Evolutionary conservation across 129 eudicot genomes (phyloP), one percentile per base, ranked within the genome.

Genomic region (Ambrosia trifida): DNA sequence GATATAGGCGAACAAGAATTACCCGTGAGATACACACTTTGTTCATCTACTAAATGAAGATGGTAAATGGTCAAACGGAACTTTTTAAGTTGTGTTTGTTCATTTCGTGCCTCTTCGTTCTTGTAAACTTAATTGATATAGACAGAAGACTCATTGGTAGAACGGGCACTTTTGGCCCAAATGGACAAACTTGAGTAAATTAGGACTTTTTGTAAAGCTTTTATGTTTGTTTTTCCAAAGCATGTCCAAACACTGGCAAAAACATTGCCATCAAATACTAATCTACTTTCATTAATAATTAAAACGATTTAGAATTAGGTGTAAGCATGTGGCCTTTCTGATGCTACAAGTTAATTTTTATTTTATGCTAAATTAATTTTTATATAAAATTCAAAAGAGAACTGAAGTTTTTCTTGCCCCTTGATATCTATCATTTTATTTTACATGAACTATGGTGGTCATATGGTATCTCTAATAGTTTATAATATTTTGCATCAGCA

Each of bases 1-100:
- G 97, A 69, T 88, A 85, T 79, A 82, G 78, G 32, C 94, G 99
- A 35, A 87, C 79, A 64, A 90, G 85, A 78, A 86, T 88, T 60
- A 95, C 76, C 24, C 89, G 97, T 95, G 84, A 79, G 61, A 24
- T 43, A 9, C 52, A 36, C 18, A 53, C 50, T 64, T 72, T 54
- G 46, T 67, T 77, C 46, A 28, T 35, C 9, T 46, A 66, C 72
- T 20, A 66, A 66, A 11, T 45, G 71, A 45, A 66, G 31, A 45
- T 66, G 71, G 41, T 45, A 66, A 66, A 24, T 47, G 71, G 2
- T 38, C 33, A 66, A 66, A 45, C n/a, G 44, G 36, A 73, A 62
- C 35, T 56, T 10, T 56, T 8, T 46, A 32, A 40, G 11, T 59
- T 5, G 19, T 38, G n/a, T 40, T 40, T 11, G 14, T 64, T 64